phyloP scores from a whole-genome alignment of 306 rosid genomes.

The Pterocarpus macrocarpus region DNA sequence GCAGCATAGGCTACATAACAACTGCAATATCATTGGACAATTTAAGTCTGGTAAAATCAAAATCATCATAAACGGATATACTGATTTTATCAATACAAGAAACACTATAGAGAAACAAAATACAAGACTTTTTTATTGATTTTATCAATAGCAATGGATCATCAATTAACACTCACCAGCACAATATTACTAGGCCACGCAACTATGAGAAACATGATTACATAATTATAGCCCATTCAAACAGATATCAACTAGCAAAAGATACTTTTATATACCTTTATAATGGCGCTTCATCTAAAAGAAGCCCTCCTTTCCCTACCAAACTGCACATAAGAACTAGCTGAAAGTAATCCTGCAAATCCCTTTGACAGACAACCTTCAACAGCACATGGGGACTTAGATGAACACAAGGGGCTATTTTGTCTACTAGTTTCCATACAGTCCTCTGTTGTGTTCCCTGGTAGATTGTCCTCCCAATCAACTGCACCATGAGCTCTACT shows the following conservation, averaged over 20 bases:
- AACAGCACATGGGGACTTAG: constrained; percentile 84
- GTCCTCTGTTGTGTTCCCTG: constrained; percentile 56
- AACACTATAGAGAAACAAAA: not conserved
- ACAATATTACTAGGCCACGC: constrained; percentile 8
- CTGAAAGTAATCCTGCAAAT: constrained; percentile 82
- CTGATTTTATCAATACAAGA: not conserved
- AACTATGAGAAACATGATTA: constrained; percentile 29
- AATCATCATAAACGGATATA: not conserved
- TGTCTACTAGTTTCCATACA: constrained; percentile 63
- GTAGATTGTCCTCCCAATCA: constrained; percentile 48
- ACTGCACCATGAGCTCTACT: constrained; percentile 50
- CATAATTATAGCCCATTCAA: constrained; percentile 29
- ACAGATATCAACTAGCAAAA: constrained; percentile 28
- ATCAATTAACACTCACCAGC: constrained; percentile 37
- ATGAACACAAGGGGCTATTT: constrained; percentile 63
- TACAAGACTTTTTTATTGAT: constrained; percentile 38
- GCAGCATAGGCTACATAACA: not conserved
- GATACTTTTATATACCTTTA: constrained; percentile 35
- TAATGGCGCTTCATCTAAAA: constrained; percentile 49
- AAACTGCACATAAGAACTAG: constrained; percentile 62
- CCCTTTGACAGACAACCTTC: constrained; percentile 92
- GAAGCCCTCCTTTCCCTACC: constrained; percentile 70
- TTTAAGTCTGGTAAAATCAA: not conserved
- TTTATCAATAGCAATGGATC: constrained; percentile 32
- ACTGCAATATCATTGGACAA: not conserved